Evolutionary conservation across 164 flowering plant genomes (phyloP).

Genomic region (Stephania yunnanensis): DNA sequence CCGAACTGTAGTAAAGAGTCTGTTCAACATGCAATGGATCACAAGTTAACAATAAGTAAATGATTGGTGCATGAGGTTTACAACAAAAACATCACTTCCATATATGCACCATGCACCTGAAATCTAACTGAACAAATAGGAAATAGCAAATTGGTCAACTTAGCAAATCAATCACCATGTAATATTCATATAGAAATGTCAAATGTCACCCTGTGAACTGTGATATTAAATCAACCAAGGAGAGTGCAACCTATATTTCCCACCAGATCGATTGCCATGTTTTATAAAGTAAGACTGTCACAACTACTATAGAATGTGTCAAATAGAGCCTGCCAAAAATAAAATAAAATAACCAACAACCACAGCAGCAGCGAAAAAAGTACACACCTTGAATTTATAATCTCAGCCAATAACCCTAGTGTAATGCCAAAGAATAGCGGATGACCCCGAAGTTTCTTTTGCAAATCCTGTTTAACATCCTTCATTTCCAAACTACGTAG

Average conservation of each 20-base stretch:
- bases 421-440: conserved; percentile 94
- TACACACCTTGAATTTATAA: conserved; percentile 89
- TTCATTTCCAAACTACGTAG: conserved; percentile 19
- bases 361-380: not conserved
- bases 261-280: not conserved
- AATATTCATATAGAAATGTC: not conserved
- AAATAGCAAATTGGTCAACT: too few species aligned
- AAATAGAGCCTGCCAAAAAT: not conserved
- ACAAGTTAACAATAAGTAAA: not conserved
- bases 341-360: too few species aligned
- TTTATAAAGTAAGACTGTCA: not conserved
- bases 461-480: conserved; percentile 20
- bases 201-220: not conserved
- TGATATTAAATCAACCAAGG: not conserved
- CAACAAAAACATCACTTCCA: not conserved
- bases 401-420: conserved; percentile 81
- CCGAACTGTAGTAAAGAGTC: conserved; percentile 96
- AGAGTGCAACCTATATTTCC: not conserved
- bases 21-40: conserved; percentile 23
- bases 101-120: not conserved
- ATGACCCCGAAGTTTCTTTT: conserved; percentile 48
- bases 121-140: not conserved
- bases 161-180: too few species aligned
- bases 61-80: not conserved
- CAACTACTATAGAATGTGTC: not conserved